A percentile compares a stretch with the other conserved stretches of the same genome.
Evolutionary conservation across 305 asterid genomes (phyloP).

Genomic region (Fraxinus velutina): DNA sequence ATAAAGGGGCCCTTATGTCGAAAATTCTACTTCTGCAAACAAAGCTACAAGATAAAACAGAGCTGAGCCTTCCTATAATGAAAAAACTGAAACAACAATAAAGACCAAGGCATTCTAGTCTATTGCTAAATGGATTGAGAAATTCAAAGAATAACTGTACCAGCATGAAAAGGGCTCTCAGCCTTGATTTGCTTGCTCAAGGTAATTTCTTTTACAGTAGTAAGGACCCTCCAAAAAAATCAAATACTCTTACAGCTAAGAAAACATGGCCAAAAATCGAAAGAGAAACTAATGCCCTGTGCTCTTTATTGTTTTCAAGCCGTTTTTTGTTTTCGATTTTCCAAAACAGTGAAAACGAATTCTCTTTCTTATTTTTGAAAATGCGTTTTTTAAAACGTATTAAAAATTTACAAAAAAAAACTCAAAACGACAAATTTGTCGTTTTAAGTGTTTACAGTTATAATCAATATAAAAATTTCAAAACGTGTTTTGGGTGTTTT

Average conservation of each 20-base stretch:
- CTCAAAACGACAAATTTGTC: too few relatives aligned
- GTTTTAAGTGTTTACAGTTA: too few relatives aligned
- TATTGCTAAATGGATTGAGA: neutral
- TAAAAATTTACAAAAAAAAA: too few relatives aligned
- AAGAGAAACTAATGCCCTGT: neutral
- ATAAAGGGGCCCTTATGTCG: neutral
- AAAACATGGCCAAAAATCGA: neutral
- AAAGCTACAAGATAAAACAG: neutral
- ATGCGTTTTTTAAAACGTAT: too few relatives aligned
- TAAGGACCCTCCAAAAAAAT: neutral
- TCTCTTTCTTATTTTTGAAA: too few relatives aligned
- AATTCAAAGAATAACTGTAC: constrained; percentile 38
- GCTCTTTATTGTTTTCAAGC: too few relatives aligned
- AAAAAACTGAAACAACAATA: neutral
- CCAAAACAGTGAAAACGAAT: too few relatives aligned
- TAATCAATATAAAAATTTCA: too few relatives aligned
- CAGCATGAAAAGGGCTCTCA: constrained; percentile 50
- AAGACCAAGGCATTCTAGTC: neutral
- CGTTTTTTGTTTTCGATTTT: neutral
- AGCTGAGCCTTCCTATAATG: neutral
- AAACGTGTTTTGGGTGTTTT: too few relatives aligned
- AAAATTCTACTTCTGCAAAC: neutral
- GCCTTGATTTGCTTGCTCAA: constrained; percentile 88
- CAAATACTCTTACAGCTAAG: neutral
- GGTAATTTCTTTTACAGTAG: constrained; percentile 40